phyloP scores from a whole-genome alignment of 2,329 filamentous ascomycete genomes.

The Xylariaceae sp. region DNA sequence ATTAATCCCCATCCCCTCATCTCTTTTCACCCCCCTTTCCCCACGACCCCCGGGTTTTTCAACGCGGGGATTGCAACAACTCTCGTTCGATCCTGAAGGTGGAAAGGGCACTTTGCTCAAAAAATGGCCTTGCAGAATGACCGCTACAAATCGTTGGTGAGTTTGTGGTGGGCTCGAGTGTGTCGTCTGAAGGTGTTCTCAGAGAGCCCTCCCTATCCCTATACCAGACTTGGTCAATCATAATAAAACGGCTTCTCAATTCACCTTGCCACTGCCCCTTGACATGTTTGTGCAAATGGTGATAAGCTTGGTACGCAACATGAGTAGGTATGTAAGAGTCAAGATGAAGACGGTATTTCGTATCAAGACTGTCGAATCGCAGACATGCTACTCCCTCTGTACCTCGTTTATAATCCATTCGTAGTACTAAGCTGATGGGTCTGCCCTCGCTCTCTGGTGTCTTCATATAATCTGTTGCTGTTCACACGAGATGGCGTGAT shows the following conservation, averaged over 20 bases:
- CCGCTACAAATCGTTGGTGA: conserved; percentile 6
- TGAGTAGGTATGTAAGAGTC: too few relatives aligned
- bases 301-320: neutral
- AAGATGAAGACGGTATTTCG: too few relatives aligned
- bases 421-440: too few relatives aligned
- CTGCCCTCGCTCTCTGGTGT: too few relatives aligned
- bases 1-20: conserved; percentile 1
- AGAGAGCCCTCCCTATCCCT: neutral
- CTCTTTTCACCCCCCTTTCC: conserved; percentile 10
- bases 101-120: conserved; percentile 9
- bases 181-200: conserved; percentile 8
- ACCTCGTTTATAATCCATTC: too few relatives aligned
- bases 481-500: too few relatives aligned
- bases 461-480: too few relatives aligned
- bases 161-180: conserved; percentile 3
- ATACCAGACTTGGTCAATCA: conserved; percentile 12
- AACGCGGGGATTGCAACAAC: conserved; percentile 9
- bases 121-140: neutral
- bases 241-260: conserved; percentile 23
- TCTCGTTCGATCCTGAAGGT: conserved; percentile 5
- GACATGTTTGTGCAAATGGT: conserved; percentile 17
- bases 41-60: conserved; percentile 3
- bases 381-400: too few relatives aligned
- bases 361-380: too few relatives aligned
- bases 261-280: conserved; percentile 7